Evolutionary conservation across 2,329 filamentous ascomycete species (phyloP).

Genomic region (Calonectria pseudoturangicola): DNA sequence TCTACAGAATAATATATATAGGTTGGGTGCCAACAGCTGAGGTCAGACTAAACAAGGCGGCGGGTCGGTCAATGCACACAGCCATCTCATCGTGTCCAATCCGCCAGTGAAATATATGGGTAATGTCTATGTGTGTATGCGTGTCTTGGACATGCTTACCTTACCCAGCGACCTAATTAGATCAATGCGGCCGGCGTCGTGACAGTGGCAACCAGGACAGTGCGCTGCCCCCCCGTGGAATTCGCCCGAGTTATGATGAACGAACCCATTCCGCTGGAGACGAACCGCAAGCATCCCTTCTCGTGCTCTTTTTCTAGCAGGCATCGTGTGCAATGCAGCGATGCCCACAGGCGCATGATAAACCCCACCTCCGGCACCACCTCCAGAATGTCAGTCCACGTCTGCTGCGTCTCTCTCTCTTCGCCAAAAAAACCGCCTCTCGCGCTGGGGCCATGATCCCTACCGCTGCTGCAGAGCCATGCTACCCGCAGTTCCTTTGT

Average conservation of each 20-base stretch:
- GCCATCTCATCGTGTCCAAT: slow-evolving; percentile 11
- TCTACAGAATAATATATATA: not conserved
- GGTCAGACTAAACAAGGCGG: slow-evolving; percentile 4
- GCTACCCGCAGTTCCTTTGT: not conserved
- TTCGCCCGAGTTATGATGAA: not conserved
- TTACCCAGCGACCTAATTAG: slow-evolving; percentile 24
- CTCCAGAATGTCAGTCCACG: slow-evolving; percentile 9
- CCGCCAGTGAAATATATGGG: not conserved
- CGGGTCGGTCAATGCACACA: slow-evolving; percentile 17
- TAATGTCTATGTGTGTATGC: not conserved
- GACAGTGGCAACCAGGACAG: not conserved
- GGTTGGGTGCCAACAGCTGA: slow-evolving; percentile 11
- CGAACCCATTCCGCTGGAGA: not conserved
- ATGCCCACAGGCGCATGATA: slow-evolving; percentile 6
- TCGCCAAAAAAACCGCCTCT: not conserved
- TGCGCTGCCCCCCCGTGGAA: not conserved
- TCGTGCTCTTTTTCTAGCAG: not conserved
- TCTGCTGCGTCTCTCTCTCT: slow-evolving; percentile 7
- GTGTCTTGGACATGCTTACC: slow-evolving; percentile 23
- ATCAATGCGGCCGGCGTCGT: not conserved
- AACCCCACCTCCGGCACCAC: slow-evolving; percentile 15
- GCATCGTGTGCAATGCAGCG: slow-evolving; percentile 14
- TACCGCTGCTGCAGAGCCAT: slow-evolving; percentile 3
- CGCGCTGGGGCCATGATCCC: slow-evolving; percentile 11
- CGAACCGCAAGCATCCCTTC: not conserved